Base-by-base conservation (phyloP, 2,329 filamentous ascomycete species). In the Alternaria rosae region DNA sequence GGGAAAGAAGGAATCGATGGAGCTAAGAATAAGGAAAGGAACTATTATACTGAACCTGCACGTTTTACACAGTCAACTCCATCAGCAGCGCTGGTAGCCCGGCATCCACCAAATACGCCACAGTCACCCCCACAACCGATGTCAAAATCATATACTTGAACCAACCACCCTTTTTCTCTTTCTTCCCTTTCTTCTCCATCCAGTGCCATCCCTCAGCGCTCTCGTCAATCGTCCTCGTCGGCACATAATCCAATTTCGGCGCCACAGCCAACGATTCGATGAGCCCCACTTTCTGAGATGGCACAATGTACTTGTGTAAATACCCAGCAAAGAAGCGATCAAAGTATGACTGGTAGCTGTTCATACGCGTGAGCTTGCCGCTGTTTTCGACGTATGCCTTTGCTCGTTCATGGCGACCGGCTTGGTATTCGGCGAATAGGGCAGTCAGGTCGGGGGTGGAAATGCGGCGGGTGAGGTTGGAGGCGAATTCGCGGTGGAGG, bases 241-340 rank as follows among this genome's bases (percentile, higher is more conserved):
- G 56, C 38, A 43, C 65, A 50, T 69, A 68, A 5, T 61, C 55
- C 50, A 70, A 20, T 53, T 70, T 68, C 1, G 68, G 62, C 4
- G 56, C 55, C 32, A 52, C 48, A 5, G 53, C 54, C n/a, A 64
- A 48, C 4, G 42, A 53, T 6, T 48, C 47, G 6, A 62, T 54
- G 6, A 68, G 41, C 15, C 32, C 32, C 3, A 51, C 38, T 26
- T 21, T 42, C n/a, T 65, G 59, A 6, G 20, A 15, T 13, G 28
- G 26, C 17, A 50, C 10, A 15, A 32, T 50, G 10, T 32, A 52
- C 3, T 59, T 59, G 21, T 44, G 48, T 4, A 70, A 10, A 11
- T 56, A 48, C 12, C 38, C 54, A 11, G 63, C 52, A n/a, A 66
- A 59, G 12, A 66, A 47, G 17, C 54, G 41, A 15, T 52, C 43